Base-by-base conservation (phyloP, 495 filamentous ascomycete species). In the Haplographium delicatum region DNA sequence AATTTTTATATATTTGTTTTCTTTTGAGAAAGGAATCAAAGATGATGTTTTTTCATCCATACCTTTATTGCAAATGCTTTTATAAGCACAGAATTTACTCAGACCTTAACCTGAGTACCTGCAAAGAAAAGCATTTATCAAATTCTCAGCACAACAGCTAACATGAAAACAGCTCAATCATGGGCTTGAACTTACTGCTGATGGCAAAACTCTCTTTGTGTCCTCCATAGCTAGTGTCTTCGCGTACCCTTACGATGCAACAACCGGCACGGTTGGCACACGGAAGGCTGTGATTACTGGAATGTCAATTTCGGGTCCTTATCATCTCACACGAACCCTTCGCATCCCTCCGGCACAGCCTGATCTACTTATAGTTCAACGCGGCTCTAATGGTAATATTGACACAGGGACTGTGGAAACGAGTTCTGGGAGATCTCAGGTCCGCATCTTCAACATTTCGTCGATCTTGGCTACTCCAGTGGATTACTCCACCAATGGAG, bases 361-460 rank as follows among this genome's bases (percentile, higher is more conserved):
- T 1, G 57, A 63, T 3, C 65, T 88, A 0, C 56, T 89, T 23
- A 11, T 56, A 7, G 72, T 88, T 34, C 83, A 77, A n/a, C 72
- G 79, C 28, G 86, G 85, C 26, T 83, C 80, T 43, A 63, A 66
- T 18, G 58, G 62, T 0, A 88, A 89, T 56, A 56, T 87, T 15
- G 85, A 89, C 55, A 27, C 38, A 2, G 62, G 57, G 1, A 65
- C 84, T 0, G 53, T 50, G 31, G 43, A 75, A 28, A 52, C 76
- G 2, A 53, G 61, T n/a, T 70, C 70, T 0, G 84, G 82, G 9
- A 70, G 75, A 51, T 79, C 75, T 11, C 81, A 84, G 53, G 72
- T 88, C 42, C 81, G 78, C 43, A 79, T 76, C 22, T 89, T 86
- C 67, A 74, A 81, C 62, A 52, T 85, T n/a, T 67, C 68, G n/a